These are phyloP conservation scores for Neurospora sp. DNA, from an alignment of 2,329 filamentous ascomycete species.

Conservation along the genomic window DNA sequence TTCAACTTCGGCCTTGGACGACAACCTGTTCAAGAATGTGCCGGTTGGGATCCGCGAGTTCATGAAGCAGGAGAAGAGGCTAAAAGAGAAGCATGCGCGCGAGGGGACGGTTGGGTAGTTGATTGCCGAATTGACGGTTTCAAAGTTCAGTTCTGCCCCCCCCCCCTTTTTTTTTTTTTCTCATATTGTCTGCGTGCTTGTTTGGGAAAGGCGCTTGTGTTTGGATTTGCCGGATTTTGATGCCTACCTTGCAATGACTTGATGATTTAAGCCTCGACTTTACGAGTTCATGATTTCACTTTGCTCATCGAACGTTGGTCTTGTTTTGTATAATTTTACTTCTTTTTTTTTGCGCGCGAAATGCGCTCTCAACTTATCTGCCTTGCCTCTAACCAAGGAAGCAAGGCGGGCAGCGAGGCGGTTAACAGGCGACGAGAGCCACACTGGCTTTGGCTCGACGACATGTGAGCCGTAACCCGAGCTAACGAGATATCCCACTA, in stretches of 20 bases:
- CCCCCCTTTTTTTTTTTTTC: background rate
- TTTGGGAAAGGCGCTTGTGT: background rate
- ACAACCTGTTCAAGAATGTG: constrained; percentile 66
- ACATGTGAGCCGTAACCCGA: background rate
- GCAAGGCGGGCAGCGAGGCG: background rate
- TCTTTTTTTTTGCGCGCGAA: background rate
- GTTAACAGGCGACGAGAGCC: background rate
- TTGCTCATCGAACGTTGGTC: background rate
- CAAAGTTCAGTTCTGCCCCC: background rate
- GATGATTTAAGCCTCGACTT: background rate
- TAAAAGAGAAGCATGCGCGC: constrained; percentile 63
- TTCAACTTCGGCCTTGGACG: constrained; percentile 42
- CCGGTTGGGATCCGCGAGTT: constrained; percentile 93
- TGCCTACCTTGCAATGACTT: background rate
- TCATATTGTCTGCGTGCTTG: background rate
- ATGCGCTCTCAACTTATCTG: background rate
- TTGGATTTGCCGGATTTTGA: background rate
- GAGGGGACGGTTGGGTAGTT: constrained; percentile 36
- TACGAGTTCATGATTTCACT: background rate
- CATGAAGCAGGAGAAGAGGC: constrained; percentile 89
- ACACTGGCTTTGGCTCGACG: background rate
- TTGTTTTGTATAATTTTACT: background rate
- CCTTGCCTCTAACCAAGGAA: background rate
- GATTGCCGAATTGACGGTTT: background rate
- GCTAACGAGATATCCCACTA: background rate